phyloP scores from a whole-genome alignment of 192 early-diverging fungal species.

The Coemansia sp. region DNA sequence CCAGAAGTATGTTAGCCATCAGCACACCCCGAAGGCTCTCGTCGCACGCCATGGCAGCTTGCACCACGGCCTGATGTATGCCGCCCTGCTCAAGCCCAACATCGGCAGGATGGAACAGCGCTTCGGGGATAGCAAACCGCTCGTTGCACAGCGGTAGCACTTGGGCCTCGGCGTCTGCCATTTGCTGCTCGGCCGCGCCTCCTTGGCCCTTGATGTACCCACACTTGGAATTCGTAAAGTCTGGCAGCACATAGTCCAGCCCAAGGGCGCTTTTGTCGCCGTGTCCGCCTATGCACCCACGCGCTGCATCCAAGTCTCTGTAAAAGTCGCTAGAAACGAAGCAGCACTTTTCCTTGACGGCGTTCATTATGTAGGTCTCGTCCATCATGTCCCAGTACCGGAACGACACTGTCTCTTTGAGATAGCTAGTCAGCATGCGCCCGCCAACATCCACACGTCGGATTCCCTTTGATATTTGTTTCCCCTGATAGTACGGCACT shows the following conservation, averaged over 20 bases:
- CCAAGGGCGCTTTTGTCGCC: background rate
- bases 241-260: slow-evolving; percentile 50
- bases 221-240: slow-evolving; percentile 31
- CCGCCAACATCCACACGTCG: slow-evolving; percentile 80
- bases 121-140: slow-evolving; percentile 94
- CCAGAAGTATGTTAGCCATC: slow-evolving; percentile 89
- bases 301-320: slow-evolving; percentile 58
- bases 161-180: slow-evolving; percentile 62
- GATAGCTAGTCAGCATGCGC: slow-evolving; percentile 80
- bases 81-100: slow-evolving; percentile 87
- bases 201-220: slow-evolving; percentile 32
- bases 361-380: slow-evolving; percentile 80
- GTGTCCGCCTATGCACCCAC: slow-evolving; percentile 48
- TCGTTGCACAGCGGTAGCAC: slow-evolving; percentile 96
- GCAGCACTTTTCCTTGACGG: slow-evolving; percentile 82
- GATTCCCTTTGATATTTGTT: slow-evolving; percentile 58
- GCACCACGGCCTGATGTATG: slow-evolving; percentile 90
- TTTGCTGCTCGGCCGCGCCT: background rate
- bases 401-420: slow-evolving; percentile 92
- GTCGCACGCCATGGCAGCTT: slow-evolving; percentile 90
- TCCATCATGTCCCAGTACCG: slow-evolving; percentile 95
- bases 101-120: slow-evolving; percentile 92
- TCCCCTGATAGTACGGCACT: slow-evolving; percentile 63
- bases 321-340: slow-evolving; percentile 70
- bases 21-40: slow-evolving; percentile 85